phyloP scores from a whole-genome alignment of 73 alveolate species.

The Paramecium sonneborni region DNA sequence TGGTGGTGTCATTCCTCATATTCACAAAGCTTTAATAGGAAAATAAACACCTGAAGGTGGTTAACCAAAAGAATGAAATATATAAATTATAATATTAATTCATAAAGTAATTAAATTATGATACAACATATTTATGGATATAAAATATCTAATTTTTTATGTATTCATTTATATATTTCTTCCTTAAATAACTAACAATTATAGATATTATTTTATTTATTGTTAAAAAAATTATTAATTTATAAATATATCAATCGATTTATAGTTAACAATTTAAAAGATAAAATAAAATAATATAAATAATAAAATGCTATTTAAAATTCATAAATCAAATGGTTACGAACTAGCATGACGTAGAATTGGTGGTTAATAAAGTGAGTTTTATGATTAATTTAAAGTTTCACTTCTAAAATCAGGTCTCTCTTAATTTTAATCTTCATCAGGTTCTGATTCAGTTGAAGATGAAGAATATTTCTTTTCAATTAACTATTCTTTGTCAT shows the following conservation, averaged over 20 bases:
- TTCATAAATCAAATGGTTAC: neutral
- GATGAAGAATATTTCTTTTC: neutral
- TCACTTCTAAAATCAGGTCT: neutral
- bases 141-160: neutral
- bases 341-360: neutral
- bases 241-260: neutral
- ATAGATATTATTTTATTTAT: neutral
- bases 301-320: neutral
- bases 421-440: neutral
- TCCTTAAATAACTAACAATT: neutral
- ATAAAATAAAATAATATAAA: neutral
- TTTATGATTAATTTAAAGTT: neutral
- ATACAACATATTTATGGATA: neutral
- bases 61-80: slow-evolving; percentile 2
- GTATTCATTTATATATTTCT: neutral
- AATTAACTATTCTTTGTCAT: neutral
- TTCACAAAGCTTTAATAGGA: slow-evolving; percentile 89
- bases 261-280: neutral
- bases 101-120: neutral
- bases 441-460: slow-evolving; percentile 47
- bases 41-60: slow-evolving; percentile 52
- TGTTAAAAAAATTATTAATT: neutral
- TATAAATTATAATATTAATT: neutral
- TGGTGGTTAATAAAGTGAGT: neutral
- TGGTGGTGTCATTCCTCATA: slow-evolving; percentile 99